These are phyloP conservation scores for Aspergillus avenaceus DNA, from an alignment of 495 filamentous ascomycete genomes.

Conservation along the genomic window DNA sequence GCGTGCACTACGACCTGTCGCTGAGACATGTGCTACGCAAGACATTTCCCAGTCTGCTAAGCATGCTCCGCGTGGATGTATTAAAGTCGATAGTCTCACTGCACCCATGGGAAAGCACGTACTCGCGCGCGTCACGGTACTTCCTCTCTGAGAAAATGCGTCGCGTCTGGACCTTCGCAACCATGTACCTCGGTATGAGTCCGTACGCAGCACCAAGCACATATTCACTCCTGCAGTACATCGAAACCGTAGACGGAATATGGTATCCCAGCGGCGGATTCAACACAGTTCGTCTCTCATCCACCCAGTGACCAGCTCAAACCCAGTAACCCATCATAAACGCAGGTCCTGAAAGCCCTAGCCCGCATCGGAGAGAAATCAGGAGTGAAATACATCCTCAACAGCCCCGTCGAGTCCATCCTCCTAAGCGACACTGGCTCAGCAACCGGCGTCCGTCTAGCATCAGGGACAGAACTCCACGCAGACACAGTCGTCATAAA, in stretches of 20 bases:
- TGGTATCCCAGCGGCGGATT: constrained; percentile 72
- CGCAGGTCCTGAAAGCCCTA: constrained; percentile 50
- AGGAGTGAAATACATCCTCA: constrained; percentile 56
- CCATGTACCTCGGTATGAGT: constrained; percentile 76
- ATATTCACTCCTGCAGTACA: constrained; percentile 68
- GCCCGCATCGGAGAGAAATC: constrained; percentile 49
- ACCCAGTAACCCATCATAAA: background rate
- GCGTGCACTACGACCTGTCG: constrained; percentile 61
- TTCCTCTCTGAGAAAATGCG: constrained; percentile 63
- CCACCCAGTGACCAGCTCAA: too few relatives aligned
- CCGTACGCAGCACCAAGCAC: constrained; percentile 70
- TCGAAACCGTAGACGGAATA: constrained; percentile 67
- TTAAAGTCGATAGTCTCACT: constrained; percentile 47
- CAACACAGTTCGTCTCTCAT: constrained; percentile 24
- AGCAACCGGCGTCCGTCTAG: constrained; percentile 52
- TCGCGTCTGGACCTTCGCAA: constrained; percentile 66
- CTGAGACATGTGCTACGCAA: constrained; percentile 54
- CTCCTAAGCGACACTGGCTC: constrained; percentile 36
- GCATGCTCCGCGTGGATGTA: constrained; percentile 49
- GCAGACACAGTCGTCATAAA: constrained; percentile 64
- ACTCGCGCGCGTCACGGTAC: constrained; percentile 52
- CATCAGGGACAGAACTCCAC: constrained; percentile 44
- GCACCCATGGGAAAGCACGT: constrained; percentile 65
- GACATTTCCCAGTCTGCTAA: constrained; percentile 55
- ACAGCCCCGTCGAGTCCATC: constrained; percentile 46